phyloP scores from a whole-genome alignment of 1,139 yeast species.

The Geotrichum citri-aurantii region DNA sequence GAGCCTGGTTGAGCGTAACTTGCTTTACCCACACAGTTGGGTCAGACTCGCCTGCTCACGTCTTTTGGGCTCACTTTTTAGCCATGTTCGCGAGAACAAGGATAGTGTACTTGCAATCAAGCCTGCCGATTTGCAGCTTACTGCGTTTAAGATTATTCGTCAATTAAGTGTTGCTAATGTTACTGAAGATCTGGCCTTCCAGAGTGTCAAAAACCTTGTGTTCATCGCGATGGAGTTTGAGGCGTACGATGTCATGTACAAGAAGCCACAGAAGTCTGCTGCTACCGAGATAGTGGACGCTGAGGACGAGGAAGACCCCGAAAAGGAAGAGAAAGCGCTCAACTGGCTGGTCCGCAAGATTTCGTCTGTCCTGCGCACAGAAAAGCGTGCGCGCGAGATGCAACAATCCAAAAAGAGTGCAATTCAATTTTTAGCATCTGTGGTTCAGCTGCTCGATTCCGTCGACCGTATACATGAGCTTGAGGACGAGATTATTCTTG shows the following conservation, averaged over 20 bases:
- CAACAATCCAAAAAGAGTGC: conserved; percentile 58
- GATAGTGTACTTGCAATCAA: conserved; percentile 22
- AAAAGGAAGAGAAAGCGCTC: conserved; percentile 39
- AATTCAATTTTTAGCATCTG: conserved; percentile 36
- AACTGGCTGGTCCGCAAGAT: conserved; percentile 60
- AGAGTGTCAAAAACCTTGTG: conserved; percentile 63
- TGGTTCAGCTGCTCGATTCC: conserved; percentile 26
- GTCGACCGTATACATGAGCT: conserved; percentile 14
- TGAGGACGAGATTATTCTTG: conserved; percentile 41
- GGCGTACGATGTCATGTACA: conserved; percentile 29
- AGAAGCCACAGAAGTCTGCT: conserved; percentile 26
- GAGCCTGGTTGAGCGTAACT: conserved; percentile 48
- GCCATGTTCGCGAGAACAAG: conserved; percentile 33
- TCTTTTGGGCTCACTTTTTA: conserved; percentile 49
- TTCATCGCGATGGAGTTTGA: conserved; percentile 62
- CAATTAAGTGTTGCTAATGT: conserved; percentile 78
- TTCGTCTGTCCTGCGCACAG: conserved; percentile 52
- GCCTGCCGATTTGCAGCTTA: conserved; percentile 46
- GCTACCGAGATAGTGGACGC: conserved; percentile 15
- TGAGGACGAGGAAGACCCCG: conserved; percentile 22
- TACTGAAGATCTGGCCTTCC: conserved; percentile 57
- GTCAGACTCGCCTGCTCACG: conserved; percentile 68
- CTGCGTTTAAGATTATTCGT: conserved; percentile 63
- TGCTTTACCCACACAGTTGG: conserved; percentile 90
- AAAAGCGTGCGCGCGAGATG: conserved; percentile 28